phyloP scores from a whole-genome alignment of 2,329 filamentous ascomycete genomes.

The Ceratocystis cubensis region DNA sequence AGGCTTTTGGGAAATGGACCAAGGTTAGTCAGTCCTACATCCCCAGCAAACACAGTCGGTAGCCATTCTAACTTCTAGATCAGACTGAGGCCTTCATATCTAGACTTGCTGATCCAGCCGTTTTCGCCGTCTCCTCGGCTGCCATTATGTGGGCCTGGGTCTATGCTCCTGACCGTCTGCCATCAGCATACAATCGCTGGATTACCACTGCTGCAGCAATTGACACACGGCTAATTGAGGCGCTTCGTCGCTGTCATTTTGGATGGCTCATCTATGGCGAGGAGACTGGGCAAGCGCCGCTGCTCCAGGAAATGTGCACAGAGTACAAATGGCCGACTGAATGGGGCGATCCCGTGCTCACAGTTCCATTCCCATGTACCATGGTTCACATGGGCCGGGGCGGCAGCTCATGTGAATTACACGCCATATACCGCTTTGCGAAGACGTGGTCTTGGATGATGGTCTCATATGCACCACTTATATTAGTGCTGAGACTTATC shows the following conservation, averaged over 20 bases:
- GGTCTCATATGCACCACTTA: constrained; percentile 64
- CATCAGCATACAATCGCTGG: constrained; percentile 66
- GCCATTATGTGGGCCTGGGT: constrained; percentile 87
- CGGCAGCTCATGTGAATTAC: constrained; percentile 54
- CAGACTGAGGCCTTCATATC: constrained; percentile 29
- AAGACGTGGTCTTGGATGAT: constrained; percentile 63
- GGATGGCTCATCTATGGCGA: constrained; percentile 58
- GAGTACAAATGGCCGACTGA: constrained; percentile 56
- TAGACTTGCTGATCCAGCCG: constrained; percentile 44
- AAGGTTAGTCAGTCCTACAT: constrained; percentile 28
- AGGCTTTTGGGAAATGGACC: constrained; percentile 37
- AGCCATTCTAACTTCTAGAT: constrained; percentile 9
- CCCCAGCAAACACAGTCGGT: background rate
- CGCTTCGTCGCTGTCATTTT: constrained; percentile 52
- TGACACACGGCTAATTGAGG: constrained; percentile 60
- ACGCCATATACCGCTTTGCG: constrained; percentile 55
- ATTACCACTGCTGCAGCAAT: constrained; percentile 65
- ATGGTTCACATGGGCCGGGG: constrained; percentile 72
- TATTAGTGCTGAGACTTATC: constrained; percentile 47
- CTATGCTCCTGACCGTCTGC: constrained; percentile 58
- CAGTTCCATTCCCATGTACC: constrained; percentile 66
- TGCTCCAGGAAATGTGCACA: constrained; percentile 58
- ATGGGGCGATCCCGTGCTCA: constrained; percentile 59
- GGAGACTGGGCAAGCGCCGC: constrained; percentile 55
- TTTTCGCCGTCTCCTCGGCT: constrained; percentile 61